Conservation (phyloP, 306 rosid species). For the Ormosia emarginata region DNA sequence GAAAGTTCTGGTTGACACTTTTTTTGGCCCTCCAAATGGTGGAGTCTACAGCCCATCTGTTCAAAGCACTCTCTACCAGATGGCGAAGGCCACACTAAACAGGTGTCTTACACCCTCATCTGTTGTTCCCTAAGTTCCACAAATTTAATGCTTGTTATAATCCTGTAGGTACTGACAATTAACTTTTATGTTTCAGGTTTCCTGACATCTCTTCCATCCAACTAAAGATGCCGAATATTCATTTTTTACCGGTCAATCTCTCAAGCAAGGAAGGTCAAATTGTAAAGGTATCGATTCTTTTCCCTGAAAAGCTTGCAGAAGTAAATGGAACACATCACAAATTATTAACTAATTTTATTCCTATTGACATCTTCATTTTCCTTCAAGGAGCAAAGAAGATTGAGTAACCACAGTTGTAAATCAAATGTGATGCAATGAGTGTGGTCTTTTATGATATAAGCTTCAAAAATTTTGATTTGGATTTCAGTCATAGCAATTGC, state of each 20-base stretch:
- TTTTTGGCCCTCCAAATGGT: slow-evolving; percentile 69
- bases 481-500: background rate
- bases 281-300: slow-evolving; percentile 67
- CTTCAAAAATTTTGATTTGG: background rate
- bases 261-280: slow-evolving; percentile 60
- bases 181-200: slow-evolving; percentile 52
- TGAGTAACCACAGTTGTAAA: background rate
- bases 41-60: slow-evolving; percentile 94
- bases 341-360: background rate
- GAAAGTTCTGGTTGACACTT: slow-evolving; percentile 64
- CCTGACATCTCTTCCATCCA: slow-evolving; percentile 61
- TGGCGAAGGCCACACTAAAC: slow-evolving; percentile 72
- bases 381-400: background rate
- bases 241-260: slow-evolving; percentile 84
- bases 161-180: slow-evolving; percentile 8
- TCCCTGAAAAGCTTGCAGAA: background rate
- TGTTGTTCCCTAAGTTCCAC: background rate
- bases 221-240: slow-evolving; percentile 94
- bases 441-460: background rate
- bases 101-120: slow-evolving; percentile 34
- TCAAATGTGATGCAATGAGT: background rate
- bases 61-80: slow-evolving; percentile 84
- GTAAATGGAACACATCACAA: background rate
- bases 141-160: slow-evolving; percentile 1
- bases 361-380: background rate